phyloP scores from a whole-genome alignment of 129 eudicot species.

The Centaurea solstitialis region DNA sequence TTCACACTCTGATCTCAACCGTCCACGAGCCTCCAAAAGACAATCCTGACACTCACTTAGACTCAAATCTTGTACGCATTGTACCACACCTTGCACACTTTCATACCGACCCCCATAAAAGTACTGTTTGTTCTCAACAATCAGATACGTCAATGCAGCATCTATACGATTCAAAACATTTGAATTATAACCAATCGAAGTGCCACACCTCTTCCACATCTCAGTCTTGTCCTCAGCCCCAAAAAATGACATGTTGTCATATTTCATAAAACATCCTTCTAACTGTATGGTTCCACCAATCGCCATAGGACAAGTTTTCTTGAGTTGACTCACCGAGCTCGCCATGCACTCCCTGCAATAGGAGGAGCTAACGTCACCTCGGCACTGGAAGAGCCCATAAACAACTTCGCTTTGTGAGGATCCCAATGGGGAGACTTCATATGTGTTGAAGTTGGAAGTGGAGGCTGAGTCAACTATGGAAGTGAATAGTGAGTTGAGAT shows the following conservation, averaged over 20 bases:
- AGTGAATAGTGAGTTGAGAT: slow-evolving; percentile 60
- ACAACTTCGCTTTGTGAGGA: slow-evolving; percentile 44
- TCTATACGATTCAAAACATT: slow-evolving; percentile 32
- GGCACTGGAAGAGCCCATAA: slow-evolving; percentile 70
- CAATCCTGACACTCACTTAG: slow-evolving; percentile 60
- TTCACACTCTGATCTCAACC: slow-evolving; percentile 45
- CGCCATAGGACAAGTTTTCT: slow-evolving; percentile 40
- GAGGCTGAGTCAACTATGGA: slow-evolving; percentile 63
- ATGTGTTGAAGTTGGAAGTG: slow-evolving; percentile 42
- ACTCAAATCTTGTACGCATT: slow-evolving; percentile 65
- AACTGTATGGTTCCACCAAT: slow-evolving; percentile 55
- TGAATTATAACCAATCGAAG: slow-evolving; percentile 45
- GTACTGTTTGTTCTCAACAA: slow-evolving; percentile 36
- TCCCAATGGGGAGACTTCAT: slow-evolving; percentile 44
- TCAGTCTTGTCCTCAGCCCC: slow-evolving; percentile 63
- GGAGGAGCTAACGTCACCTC: slow-evolving; percentile 45
- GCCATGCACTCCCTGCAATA: slow-evolving; percentile 49
- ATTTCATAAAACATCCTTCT: slow-evolving; percentile 56
- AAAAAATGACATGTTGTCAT: slow-evolving; percentile 46
- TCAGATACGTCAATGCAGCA: slow-evolving; percentile 37
- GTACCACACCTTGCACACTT: slow-evolving; percentile 49
- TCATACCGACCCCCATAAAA: slow-evolving; percentile 56
- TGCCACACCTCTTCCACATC: slow-evolving; percentile 52
- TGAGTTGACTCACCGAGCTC: slow-evolving; percentile 53
- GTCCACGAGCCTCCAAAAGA: slow-evolving; percentile 50